phyloP scores from a whole-genome alignment of 1,284 basidiomycete species.

The Somion occarium region DNA sequence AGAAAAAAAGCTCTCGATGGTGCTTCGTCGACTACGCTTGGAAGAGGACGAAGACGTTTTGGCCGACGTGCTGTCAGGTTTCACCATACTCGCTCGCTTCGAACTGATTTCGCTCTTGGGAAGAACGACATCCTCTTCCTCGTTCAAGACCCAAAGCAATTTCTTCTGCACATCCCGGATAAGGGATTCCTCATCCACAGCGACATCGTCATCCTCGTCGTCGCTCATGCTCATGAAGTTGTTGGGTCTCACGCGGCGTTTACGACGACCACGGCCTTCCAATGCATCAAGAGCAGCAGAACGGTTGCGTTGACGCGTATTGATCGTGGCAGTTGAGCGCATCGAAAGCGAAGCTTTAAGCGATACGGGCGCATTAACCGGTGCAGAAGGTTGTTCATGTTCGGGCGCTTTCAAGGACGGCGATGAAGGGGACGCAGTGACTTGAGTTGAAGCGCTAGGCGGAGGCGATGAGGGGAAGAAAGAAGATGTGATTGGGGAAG shows the following conservation, averaged over 20 bases:
- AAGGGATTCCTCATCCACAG: conserved; percentile 12
- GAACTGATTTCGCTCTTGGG: conserved; percentile 13
- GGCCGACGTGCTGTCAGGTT: not conserved
- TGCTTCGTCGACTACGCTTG: conserved; percentile 29
- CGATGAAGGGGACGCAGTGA: conserved; percentile 5
- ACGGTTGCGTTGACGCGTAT: conserved; percentile 31
- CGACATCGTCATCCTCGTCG: conserved; percentile 45
- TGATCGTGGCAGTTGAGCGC: conserved; percentile 24
- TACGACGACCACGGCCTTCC: conserved; percentile 42
- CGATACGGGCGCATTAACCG: conserved; percentile 4
- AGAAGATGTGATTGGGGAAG: conserved; percentile 6
- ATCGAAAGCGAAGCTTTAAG: conserved; percentile 19
- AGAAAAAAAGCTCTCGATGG: conserved; percentile 39
- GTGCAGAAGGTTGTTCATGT: not conserved
- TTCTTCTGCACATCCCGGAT: conserved; percentile 15
- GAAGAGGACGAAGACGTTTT: conserved; percentile 2
- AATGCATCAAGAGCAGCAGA: conserved; percentile 56
- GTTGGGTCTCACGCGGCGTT: conserved; percentile 21
- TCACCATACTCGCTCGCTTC: not conserved
- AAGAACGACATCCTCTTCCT: conserved; percentile 30
- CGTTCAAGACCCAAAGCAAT: conserved; percentile 22
- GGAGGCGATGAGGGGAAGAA: conserved; percentile 6
- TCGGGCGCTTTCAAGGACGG: too few relatives aligned
- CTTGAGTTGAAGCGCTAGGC: conserved; percentile 7
- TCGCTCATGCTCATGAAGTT: conserved; percentile 68